Percentiles rank a stretch among this genome's conserved stretches.
These are phyloP conservation scores for Aspergillus sp. DNA, from an alignment of 2,329 filamentous ascomycete genomes.

Conservation along the genomic window DNA sequence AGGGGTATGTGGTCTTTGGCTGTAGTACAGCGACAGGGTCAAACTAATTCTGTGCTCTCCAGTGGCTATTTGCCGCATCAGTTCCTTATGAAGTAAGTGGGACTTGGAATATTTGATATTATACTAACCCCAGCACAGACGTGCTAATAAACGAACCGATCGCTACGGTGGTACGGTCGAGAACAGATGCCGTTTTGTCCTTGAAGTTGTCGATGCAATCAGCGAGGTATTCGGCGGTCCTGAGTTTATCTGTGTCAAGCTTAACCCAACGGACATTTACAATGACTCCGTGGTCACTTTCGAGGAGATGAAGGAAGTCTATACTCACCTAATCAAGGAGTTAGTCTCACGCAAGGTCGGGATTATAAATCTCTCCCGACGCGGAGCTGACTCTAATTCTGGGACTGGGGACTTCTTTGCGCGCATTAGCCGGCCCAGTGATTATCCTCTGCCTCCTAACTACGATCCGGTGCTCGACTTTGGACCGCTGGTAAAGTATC, in stretches of 20 bases:
- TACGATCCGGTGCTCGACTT: constrained; percentile 25
- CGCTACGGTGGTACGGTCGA: not conserved
- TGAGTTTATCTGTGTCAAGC: constrained; percentile 24
- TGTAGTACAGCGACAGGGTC: no score
- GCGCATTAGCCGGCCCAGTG: not conserved
- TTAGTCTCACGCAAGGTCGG: constrained; percentile 10
- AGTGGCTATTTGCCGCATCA: not conserved
- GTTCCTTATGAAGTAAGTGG: not conserved
- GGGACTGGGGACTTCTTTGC: not conserved
- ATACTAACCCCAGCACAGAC: not conserved
- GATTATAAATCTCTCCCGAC: constrained; percentile 16
- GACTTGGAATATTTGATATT: not conserved
- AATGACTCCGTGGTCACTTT: constrained; percentile 19
- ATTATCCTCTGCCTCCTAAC: constrained; percentile 11
- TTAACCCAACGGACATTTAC: constrained; percentile 29
- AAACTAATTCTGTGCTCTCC: no score
- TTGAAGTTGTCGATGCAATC: constrained; percentile 23
- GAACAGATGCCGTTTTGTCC: not conserved
- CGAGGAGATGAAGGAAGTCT: constrained; percentile 17
- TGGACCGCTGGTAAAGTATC: constrained; percentile 26
- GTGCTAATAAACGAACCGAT: not conserved
- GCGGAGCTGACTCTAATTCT: constrained; percentile 5
- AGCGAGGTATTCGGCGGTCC: constrained; percentile 21
- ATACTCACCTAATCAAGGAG: constrained; percentile 15
- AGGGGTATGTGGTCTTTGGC: constrained; percentile 7